These are phyloP conservation scores for Annulohypoxylon stygium DNA, from an alignment of 495 filamentous ascomycete genomes.

Conservation along the genomic window DNA sequence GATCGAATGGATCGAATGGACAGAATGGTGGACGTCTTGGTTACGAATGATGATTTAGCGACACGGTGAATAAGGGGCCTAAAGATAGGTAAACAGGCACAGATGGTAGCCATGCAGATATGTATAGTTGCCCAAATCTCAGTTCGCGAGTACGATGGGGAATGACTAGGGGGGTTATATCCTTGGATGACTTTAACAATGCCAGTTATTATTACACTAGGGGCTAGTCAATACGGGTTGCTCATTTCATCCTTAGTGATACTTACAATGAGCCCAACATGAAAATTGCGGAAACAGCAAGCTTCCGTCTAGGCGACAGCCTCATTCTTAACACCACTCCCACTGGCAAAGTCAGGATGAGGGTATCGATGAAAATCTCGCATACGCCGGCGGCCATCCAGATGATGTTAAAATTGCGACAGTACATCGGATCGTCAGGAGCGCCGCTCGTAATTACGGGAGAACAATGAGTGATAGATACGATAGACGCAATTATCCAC, in stretches of 20 bases:
- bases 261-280: slow-evolving; percentile 52
- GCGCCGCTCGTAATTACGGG: neutral
- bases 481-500: slow-evolving; percentile 40
- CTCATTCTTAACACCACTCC: slow-evolving; percentile 46
- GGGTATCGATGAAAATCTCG: slow-evolving; percentile 51
- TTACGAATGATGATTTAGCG: slow-evolving; percentile 9
- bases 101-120: slow-evolving; percentile 31
- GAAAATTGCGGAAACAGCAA: slow-evolving; percentile 49
- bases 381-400: slow-evolving; percentile 46
- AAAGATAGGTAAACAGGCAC: slow-evolving; percentile 37
- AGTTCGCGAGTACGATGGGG: slow-evolving; percentile 23
- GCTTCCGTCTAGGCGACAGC: slow-evolving; percentile 45
- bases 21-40: slow-evolving; percentile 17
- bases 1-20: neutral
- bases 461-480: slow-evolving; percentile 20
- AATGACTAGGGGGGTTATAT: slow-evolving; percentile 17
- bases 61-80: slow-evolving; percentile 24
- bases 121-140: slow-evolving; percentile 34
- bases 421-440: slow-evolving; percentile 30
- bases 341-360: slow-evolving; percentile 53
- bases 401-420: slow-evolving; percentile 49
- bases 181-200: slow-evolving; percentile 27
- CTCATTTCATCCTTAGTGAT: too few relatives aligned
- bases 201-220: slow-evolving; percentile 30
- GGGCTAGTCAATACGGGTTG: neutral